Evolutionary conservation across 257 asterid genomes (phyloP).

Genomic region (Jacaranda mimosifolia): DNA sequence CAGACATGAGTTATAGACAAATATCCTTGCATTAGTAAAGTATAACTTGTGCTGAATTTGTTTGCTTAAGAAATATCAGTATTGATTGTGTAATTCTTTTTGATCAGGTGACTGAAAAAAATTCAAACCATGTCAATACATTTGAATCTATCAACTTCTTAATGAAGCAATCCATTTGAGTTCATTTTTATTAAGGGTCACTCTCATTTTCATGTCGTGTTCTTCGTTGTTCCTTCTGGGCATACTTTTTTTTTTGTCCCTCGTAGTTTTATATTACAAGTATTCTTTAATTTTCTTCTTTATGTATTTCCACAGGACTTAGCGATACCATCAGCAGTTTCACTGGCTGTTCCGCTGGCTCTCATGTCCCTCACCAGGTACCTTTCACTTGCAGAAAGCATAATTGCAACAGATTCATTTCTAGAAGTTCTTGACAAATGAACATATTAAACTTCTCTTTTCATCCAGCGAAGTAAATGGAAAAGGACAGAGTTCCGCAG

Average conservation of each 20-base stretch:
- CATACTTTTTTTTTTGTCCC: conserved; percentile 5
- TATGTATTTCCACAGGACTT: conserved; percentile 65
- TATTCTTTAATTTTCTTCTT: conserved; percentile 7
- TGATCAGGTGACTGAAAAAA: not conserved
- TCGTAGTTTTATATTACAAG: not conserved
- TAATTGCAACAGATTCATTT: conserved; percentile 19
- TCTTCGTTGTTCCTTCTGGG: conserved; percentile 4
- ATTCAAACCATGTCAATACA: not conserved
- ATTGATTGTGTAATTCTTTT: not conserved
- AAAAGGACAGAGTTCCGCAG: conserved; percentile 62
- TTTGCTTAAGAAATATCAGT: not conserved
- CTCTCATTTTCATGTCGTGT: conserved; percentile 10
- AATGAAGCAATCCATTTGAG: not conserved
- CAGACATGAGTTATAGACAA: not conserved
- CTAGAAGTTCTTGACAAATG: conserved; percentile 23
- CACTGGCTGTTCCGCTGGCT: conserved; percentile 94
- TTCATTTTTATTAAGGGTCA: not conserved
- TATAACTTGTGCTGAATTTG: not conserved
- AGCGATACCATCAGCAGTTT: conserved; percentile 71
- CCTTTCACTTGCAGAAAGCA: conserved; percentile 36
- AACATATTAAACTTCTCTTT: conserved; percentile 27
- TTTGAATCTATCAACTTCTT: not conserved
- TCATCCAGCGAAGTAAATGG: conserved; percentile 80
- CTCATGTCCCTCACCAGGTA: conserved; percentile 96
- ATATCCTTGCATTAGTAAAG: not conserved